These are phyloP conservation scores for Magnolia changhungtana DNA, from an alignment of 164 flowering plant genomes.

Conservation along the genomic window DNA sequence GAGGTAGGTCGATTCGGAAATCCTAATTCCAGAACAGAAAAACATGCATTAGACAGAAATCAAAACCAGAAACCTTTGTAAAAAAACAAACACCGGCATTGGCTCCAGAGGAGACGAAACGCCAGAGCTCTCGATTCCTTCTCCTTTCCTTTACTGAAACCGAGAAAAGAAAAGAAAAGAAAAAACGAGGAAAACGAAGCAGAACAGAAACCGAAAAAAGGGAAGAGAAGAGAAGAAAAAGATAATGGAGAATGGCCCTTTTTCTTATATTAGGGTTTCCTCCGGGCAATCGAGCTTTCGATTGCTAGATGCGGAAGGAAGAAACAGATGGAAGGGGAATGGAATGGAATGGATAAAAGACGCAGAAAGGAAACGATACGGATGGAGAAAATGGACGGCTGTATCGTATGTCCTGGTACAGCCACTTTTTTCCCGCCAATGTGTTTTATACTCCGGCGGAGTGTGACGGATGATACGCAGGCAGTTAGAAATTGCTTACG, in stretches of 20 bases:
- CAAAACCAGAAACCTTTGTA: slow-evolving; percentile 1
- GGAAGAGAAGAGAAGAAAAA: neutral
- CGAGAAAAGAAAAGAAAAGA: neutral
- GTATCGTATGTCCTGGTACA: neutral
- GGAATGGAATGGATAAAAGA: neutral
- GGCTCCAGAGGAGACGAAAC: too few relatives aligned
- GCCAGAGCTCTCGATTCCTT: slow-evolving; percentile 7
- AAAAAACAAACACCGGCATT: slow-evolving; percentile 2
- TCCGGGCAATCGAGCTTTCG: neutral
- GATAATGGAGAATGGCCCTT: neutral
- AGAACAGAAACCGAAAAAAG: neutral
- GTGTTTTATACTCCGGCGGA: neutral
- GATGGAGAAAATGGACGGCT: neutral
- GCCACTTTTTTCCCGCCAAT: neutral
- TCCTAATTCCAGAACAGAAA: slow-evolving; percentile 29
- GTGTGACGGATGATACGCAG: too few relatives aligned
- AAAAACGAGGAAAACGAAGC: neutral
- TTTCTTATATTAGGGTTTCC: neutral
- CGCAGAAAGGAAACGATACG: too few relatives aligned
- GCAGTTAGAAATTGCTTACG: too few relatives aligned
- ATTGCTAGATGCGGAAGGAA: neutral
- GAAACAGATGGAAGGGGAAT: neutral
- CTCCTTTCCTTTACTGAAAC: neutral
- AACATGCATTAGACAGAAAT: slow-evolving; percentile 23
- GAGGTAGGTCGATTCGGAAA: slow-evolving; percentile 1